Base-by-base conservation (phyloP, 1,284 basidiomycete species). In the Heterobasidion occidentale region DNA sequence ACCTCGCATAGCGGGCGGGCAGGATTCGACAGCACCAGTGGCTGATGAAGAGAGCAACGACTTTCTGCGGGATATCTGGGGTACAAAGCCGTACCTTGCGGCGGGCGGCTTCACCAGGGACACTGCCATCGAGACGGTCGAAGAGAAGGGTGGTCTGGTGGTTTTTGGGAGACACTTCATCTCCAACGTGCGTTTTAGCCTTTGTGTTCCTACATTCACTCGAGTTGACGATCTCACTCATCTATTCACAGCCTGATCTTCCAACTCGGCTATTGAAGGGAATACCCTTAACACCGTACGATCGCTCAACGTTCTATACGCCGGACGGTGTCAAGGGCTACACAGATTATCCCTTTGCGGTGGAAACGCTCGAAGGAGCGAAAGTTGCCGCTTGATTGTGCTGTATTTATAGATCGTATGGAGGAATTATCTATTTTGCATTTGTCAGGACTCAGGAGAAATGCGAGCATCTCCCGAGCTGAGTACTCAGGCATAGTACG, bases 121-220 rank as follows among this genome's bases (percentile, higher is more conserved):
- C 19, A 59, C 17, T 4, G 68, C 62, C 7, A 54, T 63, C 15
- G 46, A 63, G 49, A 53, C 49, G 11, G 65, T 66, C 3, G 63
- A 67, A 62, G 47, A 66, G 66, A 59, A 67, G 59, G 65, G 60
- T 14, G 60, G 73, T 59, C 14, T 76, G 34, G 65, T 78, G 51
- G 75, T 70, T 0, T 74, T 77, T 57, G 79, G 79, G 4, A 64
- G 79, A 20, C 65, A 64, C 59, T 81, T 74, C 62, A 78, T 79
- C 56, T 67, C 71, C 7, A 75, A 75, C 56, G 71, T 75, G 56
- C 61, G 71, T 27, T 27, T 14, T 12, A 15, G 4, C 12, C 35
- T 33, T 51, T 6, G 7, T 51, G 15, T 33, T 19, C 9, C 11
- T 3, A 27, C 27, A 27, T 27, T 27, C 27, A 4, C 27, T 27